Percentiles rank a stretch among this genome's conserved stretches.
Conservation (phyloP, 2,329 filamentous ascomycete species). For the Fulvia fulva region DNA sequence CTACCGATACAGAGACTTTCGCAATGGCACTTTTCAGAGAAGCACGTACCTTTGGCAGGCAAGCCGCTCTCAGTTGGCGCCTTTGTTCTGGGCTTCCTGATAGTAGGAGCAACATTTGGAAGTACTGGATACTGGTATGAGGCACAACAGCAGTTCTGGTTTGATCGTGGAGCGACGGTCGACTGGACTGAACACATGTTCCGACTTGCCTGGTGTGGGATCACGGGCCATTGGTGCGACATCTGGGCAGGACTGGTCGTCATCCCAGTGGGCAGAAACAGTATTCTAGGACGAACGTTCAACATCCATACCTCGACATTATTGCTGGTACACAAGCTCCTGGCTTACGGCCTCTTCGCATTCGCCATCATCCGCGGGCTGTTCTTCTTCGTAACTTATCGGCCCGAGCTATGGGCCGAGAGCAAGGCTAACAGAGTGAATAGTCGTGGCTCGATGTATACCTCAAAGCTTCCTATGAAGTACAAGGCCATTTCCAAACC, state of each 20-base stretch:
- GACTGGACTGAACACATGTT: not conserved
- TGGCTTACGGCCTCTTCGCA: not conserved
- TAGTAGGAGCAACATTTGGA: not conserved
- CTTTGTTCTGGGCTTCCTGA: not conserved
- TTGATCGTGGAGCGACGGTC: not conserved
- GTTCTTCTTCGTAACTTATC: not conserved
- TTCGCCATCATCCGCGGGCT: not conserved
- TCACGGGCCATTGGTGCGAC: not conserved
- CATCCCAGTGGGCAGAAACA: not conserved
- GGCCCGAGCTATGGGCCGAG: not conserved
- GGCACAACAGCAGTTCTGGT: not conserved
- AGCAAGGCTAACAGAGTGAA: not conserved
- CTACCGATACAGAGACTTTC: not conserved
- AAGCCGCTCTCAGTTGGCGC: not conserved
- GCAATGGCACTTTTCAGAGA: not conserved
- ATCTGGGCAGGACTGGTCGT: not conserved
- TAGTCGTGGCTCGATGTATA: not conserved
- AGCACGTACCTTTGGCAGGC: not conserved
- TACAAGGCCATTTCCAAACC: not conserved
- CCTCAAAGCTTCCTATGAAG: not conserved
- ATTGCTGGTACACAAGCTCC: not conserved
- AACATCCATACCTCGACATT: not conserved
- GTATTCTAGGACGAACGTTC: not conserved
- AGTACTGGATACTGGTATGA: not conserved
- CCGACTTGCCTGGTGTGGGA: not conserved